These are phyloP conservation scores for Diatrype stigma DNA, from an alignment of 2,329 filamentous ascomycete genomes.

Conservation along the genomic window DNA sequence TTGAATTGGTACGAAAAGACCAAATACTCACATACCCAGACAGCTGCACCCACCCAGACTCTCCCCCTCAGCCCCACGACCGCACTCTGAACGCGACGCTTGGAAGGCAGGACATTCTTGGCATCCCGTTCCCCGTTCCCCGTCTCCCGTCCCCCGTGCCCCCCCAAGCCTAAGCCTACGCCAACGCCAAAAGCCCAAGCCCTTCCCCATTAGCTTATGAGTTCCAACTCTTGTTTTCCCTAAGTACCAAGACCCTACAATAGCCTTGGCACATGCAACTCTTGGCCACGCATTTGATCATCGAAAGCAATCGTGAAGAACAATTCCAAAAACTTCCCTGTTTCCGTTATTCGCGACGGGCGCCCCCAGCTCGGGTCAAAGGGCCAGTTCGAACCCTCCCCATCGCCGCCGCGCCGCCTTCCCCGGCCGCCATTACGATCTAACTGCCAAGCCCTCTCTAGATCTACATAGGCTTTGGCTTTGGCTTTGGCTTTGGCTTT, in stretches of 20 bases:
- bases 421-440: neutral
- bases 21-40: no score
- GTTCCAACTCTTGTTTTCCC: neutral
- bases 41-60: no score
- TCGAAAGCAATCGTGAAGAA: neutral
- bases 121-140: neutral
- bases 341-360: neutral
- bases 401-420: constrained; percentile 8
- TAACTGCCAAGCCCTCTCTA: neutral
- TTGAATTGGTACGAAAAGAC: no score
- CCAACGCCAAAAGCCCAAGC: no score
- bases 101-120: neutral
- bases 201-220: neutral
- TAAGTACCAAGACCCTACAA: neutral
- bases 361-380: no score
- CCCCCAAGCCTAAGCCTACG: neutral
- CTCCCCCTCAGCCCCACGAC: neutral
- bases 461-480: neutral
- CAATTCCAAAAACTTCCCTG: neutral
- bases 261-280: constrained; percentile 1
- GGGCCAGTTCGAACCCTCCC: constrained; percentile 3
- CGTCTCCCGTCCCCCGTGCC: no score
- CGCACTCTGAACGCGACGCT: neutral
- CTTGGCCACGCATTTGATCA: constrained; percentile 1
- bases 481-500: no score